Conservation (phyloP, 2,329 filamentous ascomycete species). For the Thielaviopsis euricoi region DNA sequence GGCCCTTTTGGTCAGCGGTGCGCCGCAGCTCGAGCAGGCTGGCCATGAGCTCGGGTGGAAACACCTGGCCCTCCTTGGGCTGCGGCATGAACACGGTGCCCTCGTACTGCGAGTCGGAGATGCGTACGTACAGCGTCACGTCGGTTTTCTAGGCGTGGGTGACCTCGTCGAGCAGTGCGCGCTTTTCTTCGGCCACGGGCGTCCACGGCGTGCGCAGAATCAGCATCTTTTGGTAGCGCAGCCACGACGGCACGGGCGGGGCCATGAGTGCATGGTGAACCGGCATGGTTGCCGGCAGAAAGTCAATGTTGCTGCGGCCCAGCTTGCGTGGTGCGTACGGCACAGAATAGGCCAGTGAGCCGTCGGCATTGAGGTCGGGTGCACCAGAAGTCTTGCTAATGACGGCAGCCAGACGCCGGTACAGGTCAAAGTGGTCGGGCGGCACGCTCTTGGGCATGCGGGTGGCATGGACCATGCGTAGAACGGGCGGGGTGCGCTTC, state of each 20-base stretch:
- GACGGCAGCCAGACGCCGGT: not conserved
- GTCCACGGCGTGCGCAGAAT: conserved; percentile 1
- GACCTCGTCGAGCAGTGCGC: conserved; percentile 2
- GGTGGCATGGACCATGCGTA: not conserved
- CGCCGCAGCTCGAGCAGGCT: conserved; percentile 1
- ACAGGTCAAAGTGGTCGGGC: not conserved
- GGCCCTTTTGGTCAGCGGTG: not conserved
- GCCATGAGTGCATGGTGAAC: not conserved
- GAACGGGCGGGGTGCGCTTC: not conserved
- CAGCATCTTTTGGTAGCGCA: not conserved
- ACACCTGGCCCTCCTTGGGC: not conserved
- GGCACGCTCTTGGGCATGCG: not conserved
- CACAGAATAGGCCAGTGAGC: not conserved
- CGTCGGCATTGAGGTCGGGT: not conserved
- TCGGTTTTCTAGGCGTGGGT: not conserved
- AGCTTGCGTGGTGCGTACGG: not conserved
- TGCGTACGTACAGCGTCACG: not conserved
- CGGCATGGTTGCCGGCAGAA: not conserved
- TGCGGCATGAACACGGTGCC: not conserved
- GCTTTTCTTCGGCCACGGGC: not conserved
- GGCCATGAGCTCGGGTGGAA: conserved; percentile 2
- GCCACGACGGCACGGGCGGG: conserved; percentile 1
- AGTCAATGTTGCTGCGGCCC: not conserved
- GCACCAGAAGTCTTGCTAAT: not conserved
- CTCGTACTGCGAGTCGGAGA: not conserved